Conservation (phyloP, 805 yeast species). For the Candida xyloterini region DNA sequence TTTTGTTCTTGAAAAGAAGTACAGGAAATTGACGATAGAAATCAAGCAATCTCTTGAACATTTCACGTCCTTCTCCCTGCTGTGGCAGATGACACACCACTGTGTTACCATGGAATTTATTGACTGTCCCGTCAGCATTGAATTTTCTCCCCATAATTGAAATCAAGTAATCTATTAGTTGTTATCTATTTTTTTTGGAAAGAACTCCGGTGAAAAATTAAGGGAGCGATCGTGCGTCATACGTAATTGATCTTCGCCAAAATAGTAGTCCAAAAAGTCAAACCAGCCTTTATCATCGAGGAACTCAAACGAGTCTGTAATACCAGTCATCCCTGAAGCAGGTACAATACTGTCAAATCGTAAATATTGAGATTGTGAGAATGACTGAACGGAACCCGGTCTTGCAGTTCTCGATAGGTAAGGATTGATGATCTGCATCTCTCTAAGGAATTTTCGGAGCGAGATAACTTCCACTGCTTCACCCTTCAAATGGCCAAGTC, state of each 20-base stretch:
- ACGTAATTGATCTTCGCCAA: slow-evolving; percentile 11
- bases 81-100: slow-evolving; percentile 20
- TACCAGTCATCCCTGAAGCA: neutral
- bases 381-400: slow-evolving; percentile 9
- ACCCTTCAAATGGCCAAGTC: slow-evolving; percentile 10
- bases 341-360: slow-evolving; percentile 5
- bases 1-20: slow-evolving; percentile 13
- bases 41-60: slow-evolving; percentile 15
- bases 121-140: slow-evolving; percentile 17
- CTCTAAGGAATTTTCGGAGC: slow-evolving; percentile 17
- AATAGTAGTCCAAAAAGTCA: slow-evolving; percentile 27
- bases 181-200: neutral
- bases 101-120: slow-evolving; percentile 17
- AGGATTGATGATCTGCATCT: slow-evolving; percentile 19
- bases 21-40: slow-evolving; percentile 15
- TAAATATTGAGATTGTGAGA: slow-evolving; percentile 18
- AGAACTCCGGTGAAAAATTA: neutral
- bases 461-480: slow-evolving; percentile 22
- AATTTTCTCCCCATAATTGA: slow-evolving; percentile 16
- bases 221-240: slow-evolving; percentile 2
- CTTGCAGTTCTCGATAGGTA: slow-evolving; percentile 2
- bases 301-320: slow-evolving; percentile 2
- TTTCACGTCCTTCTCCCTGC: slow-evolving; percentile 14
- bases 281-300: slow-evolving; percentile 30
- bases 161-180: neutral